Conservation (phyloP, 2,329 filamentous ascomycete species). For the Colletotrichum tropicicola region DNA sequence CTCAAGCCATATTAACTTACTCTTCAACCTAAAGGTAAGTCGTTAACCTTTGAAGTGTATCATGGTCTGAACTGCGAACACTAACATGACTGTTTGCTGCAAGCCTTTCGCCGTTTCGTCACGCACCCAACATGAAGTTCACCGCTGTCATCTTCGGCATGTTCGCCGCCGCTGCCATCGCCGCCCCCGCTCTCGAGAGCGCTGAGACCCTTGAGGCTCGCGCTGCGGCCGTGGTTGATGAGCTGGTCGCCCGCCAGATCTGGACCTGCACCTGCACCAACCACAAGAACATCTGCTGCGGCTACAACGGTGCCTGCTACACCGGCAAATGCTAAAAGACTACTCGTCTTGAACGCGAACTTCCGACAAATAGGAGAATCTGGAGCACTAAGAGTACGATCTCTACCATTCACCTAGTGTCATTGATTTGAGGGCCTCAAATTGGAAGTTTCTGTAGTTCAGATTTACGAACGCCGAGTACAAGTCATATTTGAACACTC, state of each 20-base stretch:
- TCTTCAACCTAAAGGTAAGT: too few relatives aligned
- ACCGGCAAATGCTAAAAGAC: neutral
- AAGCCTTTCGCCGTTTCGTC: too few relatives aligned
- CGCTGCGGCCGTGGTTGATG: neutral
- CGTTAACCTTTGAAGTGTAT: too few relatives aligned
- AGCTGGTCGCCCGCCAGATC: conserved; percentile 10
- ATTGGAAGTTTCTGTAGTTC: too few relatives aligned
- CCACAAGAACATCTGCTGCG: neutral
- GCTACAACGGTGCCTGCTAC: conserved; percentile 1
- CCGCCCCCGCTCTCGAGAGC: conserved; percentile 1
- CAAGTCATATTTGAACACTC: too few relatives aligned
- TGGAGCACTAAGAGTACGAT: too few relatives aligned
- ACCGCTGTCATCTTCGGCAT: neutral
- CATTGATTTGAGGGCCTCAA: too few relatives aligned
- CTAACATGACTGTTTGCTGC: neutral
- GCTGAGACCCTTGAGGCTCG: conserved; percentile 2
- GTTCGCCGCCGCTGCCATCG: neutral
- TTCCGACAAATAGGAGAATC: too few relatives aligned
- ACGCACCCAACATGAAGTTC: conserved; percentile 16
- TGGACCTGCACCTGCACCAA: conserved; percentile 6
- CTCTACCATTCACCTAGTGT: too few relatives aligned
- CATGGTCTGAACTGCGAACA: too few relatives aligned
- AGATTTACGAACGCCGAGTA: too few relatives aligned
- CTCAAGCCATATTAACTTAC: too few relatives aligned
- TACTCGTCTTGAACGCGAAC: neutral